Evolutionary conservation across 179 eudicot genomes (phyloP).

Genomic region (Spinacia oleracea): DNA sequence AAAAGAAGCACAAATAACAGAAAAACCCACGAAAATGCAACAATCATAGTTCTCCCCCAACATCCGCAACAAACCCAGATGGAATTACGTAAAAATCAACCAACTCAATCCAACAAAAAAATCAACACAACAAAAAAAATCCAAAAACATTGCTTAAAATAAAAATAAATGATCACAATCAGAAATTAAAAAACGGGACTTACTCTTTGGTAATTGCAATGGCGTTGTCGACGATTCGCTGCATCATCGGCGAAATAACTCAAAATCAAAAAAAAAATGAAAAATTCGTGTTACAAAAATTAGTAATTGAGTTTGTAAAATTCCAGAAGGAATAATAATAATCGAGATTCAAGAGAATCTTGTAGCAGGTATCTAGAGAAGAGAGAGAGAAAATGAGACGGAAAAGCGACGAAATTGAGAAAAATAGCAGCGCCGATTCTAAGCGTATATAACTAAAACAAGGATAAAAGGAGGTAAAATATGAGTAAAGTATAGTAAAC

Average conservation of each 20-base stretch:
- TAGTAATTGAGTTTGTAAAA: neutral
- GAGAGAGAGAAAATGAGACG: conserved; percentile 8
- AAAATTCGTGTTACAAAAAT: neutral
- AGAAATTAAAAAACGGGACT: conserved; percentile 22
- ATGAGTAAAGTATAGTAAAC: neutral
- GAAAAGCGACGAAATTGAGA: neutral
- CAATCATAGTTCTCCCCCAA: neutral
- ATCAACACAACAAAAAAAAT: neutral
- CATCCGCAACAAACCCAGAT: neutral
- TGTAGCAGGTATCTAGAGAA: neutral
- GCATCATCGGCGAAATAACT: conserved; percentile 36
- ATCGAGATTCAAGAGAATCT: neutral
- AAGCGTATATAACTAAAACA: neutral
- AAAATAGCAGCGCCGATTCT: conserved; percentile 6
- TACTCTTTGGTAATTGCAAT: conserved; percentile 87
- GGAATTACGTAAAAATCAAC: neutral
- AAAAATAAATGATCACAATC: neutral
- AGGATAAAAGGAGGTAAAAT: neutral
- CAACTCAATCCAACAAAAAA: neutral
- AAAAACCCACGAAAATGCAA: neutral
- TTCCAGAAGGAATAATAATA: neutral
- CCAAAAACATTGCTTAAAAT: neutral
- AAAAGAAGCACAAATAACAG: neutral
- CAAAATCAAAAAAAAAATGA: neutral
- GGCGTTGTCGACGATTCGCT: conserved; percentile 75